Conservation (phyloP, 1,284 basidiomycete genomes). For the Gomphus bonarii region DNA sequence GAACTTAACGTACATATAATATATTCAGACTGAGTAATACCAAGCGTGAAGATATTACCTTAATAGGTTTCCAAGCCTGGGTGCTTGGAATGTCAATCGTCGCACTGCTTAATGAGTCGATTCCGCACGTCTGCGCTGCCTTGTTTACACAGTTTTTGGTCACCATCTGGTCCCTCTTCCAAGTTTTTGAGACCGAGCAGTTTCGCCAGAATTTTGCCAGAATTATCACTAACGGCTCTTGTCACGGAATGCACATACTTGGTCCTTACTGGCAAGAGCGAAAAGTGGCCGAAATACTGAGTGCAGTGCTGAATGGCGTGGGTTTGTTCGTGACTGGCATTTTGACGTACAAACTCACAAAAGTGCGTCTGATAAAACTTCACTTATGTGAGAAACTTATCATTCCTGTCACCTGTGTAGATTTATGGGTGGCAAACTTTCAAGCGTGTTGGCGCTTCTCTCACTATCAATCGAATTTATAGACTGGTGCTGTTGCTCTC, state of each 20-base stretch:
- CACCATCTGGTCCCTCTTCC: constrained; percentile 59
- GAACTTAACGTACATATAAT: not conserved
- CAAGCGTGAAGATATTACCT: constrained; percentile 66
- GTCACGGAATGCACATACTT: constrained; percentile 40
- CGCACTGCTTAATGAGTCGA: constrained; percentile 70
- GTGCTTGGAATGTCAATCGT: constrained; percentile 70
- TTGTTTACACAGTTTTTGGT: constrained; percentile 62
- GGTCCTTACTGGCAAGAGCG: constrained; percentile 51
- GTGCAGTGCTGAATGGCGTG: constrained; percentile 49
- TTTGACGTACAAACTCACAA: constrained; percentile 64
- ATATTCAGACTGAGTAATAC: constrained; percentile 50
- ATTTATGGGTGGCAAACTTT: constrained; percentile 76
- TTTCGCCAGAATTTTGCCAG: constrained; percentile 48
- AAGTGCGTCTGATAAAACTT: constrained; percentile 31
- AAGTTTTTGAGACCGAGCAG: constrained; percentile 44
- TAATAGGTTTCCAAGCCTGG: constrained; percentile 73
- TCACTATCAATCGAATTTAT: constrained; percentile 63
- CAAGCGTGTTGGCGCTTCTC: constrained; percentile 72
- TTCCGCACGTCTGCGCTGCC: constrained; percentile 67
- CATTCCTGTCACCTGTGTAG: constrained; percentile 25
- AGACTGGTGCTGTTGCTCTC: constrained; percentile 61
- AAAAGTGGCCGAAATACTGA: constrained; percentile 48
- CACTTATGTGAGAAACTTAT: not conserved
- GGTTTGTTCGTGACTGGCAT: constrained; percentile 50
- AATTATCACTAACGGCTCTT: constrained; percentile 54